A percentile compares a stretch with the other conserved stretches of the same genome.
phyloP scores from a whole-genome alignment of 148 eudicot genomes.

The Heliosperma pusillum region DNA sequence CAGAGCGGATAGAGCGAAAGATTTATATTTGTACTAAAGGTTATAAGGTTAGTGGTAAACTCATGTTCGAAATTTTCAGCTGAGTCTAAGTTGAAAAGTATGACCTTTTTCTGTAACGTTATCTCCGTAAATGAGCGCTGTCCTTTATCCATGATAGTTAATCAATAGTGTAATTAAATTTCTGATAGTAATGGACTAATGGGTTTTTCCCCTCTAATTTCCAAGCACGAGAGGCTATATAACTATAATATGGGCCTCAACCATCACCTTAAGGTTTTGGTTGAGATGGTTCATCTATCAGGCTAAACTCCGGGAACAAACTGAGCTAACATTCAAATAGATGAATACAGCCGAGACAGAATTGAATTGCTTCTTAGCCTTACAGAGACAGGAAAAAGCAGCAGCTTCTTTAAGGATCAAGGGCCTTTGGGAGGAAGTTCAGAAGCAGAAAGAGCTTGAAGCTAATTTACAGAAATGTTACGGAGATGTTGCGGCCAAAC shows the following conservation, averaged over 20 bases:
- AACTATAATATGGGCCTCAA: no score
- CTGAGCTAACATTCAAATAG: slow-evolving; percentile 82
- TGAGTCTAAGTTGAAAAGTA: no score
- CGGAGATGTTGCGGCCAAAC: slow-evolving; percentile 56
- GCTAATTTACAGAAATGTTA: slow-evolving; percentile 69
- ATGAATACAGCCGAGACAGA: slow-evolving; percentile 93
- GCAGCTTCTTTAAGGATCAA: slow-evolving; percentile 79
- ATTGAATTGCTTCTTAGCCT: slow-evolving; percentile 79
- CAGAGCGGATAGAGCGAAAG: slow-evolving; percentile 77
- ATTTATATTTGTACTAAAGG: slow-evolving; percentile 80
- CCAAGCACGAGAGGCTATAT: slow-evolving; percentile 78
- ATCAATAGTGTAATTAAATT: no score
- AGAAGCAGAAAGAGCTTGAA: slow-evolving; percentile 92
- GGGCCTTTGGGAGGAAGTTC: slow-evolving; percentile 92
- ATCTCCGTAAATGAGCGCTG: no score
- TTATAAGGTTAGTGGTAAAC: slow-evolving; percentile 57
- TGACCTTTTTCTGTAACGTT: no score
- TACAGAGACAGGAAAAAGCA: slow-evolving; percentile 81
- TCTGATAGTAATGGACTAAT: no score
- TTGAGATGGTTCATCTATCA: no score
- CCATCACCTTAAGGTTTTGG: no score
- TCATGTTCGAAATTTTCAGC: no score
- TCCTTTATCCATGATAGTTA: no score
- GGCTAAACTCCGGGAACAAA: slow-evolving; percentile 74
- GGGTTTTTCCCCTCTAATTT: neutral